Evolutionary conservation across 1,139 yeast genomes (phyloP).

Genomic region (Pichia sp.): DNA sequence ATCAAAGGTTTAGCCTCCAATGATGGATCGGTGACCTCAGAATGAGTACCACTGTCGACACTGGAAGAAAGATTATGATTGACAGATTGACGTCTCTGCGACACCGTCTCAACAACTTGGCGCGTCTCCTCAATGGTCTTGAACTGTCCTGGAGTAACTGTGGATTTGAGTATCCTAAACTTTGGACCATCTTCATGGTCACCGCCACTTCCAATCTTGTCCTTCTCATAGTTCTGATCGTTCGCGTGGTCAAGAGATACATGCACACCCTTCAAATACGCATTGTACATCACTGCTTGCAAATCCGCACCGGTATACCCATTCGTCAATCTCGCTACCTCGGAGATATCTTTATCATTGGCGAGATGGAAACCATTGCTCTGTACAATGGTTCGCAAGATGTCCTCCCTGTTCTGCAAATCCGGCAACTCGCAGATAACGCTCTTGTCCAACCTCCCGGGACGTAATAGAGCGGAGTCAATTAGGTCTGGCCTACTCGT

Average conservation of each 20-base stretch:
- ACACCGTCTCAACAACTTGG: no score
- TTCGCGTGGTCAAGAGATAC: slow-evolving; percentile 45
- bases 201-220: background rate
- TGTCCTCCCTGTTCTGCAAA: slow-evolving; percentile 63
- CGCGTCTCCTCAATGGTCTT: no score
- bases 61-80: no score
- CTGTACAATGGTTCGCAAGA: slow-evolving; percentile 53
- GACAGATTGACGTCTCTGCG: no score
- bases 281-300: slow-evolving; percentile 89
- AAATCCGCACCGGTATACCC: slow-evolving; percentile 95
- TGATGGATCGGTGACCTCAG: no score
- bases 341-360: slow-evolving; percentile 45
- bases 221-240: background rate
- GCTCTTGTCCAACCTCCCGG: slow-evolving; percentile 92
- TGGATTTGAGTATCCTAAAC: no score
- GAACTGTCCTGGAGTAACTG: no score
- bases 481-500: slow-evolving; percentile 93
- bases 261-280: slow-evolving; percentile 87
- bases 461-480: slow-evolving; percentile 90
- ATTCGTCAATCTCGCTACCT: slow-evolving; percentile 52
- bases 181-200: no score
- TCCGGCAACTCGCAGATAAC: slow-evolving; percentile 85
- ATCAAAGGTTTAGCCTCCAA: no score
- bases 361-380: slow-evolving; percentile 41
- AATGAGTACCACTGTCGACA: no score